These are phyloP conservation scores for Xylariaceae sp. DNA, from an alignment of 2,329 filamentous ascomycete genomes.

Conservation along the genomic window DNA sequence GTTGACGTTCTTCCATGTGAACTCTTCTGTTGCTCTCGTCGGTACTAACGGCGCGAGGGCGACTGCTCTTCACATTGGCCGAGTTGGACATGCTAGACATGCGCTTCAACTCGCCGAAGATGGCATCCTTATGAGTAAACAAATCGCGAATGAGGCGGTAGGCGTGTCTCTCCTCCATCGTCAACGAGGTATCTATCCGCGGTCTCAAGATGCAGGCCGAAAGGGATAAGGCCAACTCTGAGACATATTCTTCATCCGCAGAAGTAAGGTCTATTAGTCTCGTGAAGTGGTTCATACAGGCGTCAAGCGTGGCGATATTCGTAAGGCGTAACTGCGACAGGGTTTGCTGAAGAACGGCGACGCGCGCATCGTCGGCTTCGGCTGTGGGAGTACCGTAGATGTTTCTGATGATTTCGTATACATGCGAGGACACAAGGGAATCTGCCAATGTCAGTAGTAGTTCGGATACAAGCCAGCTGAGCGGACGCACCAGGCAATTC, in stretches of 20 bases:
- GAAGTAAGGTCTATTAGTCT: slow-evolving; percentile 94
- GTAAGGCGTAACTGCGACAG: slow-evolving; percentile 90
- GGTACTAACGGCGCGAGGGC: slow-evolving; percentile 83
- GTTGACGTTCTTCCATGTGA: slow-evolving; percentile 88
- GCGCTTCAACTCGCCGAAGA: slow-evolving; percentile 94
- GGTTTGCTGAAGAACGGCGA: slow-evolving; percentile 91
- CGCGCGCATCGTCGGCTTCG: slow-evolving; percentile 72
- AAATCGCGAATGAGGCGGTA: slow-evolving; percentile 88
- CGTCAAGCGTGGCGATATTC: slow-evolving; percentile 98
- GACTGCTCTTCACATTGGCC: slow-evolving; percentile 51
- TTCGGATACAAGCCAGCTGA: not conserved
- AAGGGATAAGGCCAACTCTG: slow-evolving; percentile 66
- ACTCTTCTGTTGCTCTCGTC: slow-evolving; percentile 93
- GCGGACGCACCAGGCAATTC: slow-evolving; percentile 75
- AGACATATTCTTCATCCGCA: slow-evolving; percentile 80
- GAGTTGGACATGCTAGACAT: slow-evolving; percentile 66
- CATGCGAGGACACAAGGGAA: slow-evolving; percentile 95
- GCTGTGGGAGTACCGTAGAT: slow-evolving; percentile 82
- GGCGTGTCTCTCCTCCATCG: slow-evolving; percentile 90
- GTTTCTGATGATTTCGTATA: slow-evolving; percentile 97
- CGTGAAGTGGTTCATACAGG: slow-evolving; percentile 96
- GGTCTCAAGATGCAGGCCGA: slow-evolving; percentile 86
- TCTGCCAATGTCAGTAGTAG: slow-evolving; percentile 49
- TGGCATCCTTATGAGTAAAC: slow-evolving; percentile 87
- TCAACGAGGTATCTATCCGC: slow-evolving; percentile 79